Evolutionary conservation across 352 stramenopile genomes (phyloP), one percentile per base, ranked within the genome.

Genomic region (Blastocystis sp.): DNA sequence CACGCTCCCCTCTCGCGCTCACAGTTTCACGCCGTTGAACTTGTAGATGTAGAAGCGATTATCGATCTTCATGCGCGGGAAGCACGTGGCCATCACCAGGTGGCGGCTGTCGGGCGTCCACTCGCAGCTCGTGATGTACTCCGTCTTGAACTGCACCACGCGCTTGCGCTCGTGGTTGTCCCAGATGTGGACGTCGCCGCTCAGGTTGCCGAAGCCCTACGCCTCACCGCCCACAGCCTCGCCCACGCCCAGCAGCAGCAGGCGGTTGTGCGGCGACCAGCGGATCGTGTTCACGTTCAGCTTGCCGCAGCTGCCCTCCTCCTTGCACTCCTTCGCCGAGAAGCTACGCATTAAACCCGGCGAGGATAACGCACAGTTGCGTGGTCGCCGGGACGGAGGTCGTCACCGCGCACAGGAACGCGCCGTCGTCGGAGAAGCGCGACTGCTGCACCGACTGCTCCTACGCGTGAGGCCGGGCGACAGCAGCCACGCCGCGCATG

Each of bases 141-240:
- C 71, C 37, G 71, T 81, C 12, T 39, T 21, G 59, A 81, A 81
- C 41, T 81, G 35, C 71, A 63, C 50, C 12, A 81, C 12, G 1
- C 13, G 29, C 4, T 39, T 9, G 21, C 31, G 50, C 19, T 81
- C 37, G 16, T 50, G 24, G 50, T 35, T 26, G 59, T 81, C 71
- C 37, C 41, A 81, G 41, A 81, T 26, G 6, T 16, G 12, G 13
- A 81, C 50, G 50, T 81, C 71, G 29, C 71, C 71, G 59, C 41
- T 81, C 41, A 81, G 29, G 50, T 81, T 81, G 3, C 71, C 71
- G 59, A 81, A 81, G 50, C 71, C 71, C 71, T 81, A 35, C 29
- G 50, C 24, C 41, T 13, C 9, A 65, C 24, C 0, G 3, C 3
- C 13, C 24, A 16, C 71, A 31, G 1, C 50, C 0, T 10, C 59